These are phyloP conservation scores for Thermothelomyces thermophilus DNA, from an alignment of 2,329 filamentous ascomycete genomes.

Conservation along the genomic window DNA sequence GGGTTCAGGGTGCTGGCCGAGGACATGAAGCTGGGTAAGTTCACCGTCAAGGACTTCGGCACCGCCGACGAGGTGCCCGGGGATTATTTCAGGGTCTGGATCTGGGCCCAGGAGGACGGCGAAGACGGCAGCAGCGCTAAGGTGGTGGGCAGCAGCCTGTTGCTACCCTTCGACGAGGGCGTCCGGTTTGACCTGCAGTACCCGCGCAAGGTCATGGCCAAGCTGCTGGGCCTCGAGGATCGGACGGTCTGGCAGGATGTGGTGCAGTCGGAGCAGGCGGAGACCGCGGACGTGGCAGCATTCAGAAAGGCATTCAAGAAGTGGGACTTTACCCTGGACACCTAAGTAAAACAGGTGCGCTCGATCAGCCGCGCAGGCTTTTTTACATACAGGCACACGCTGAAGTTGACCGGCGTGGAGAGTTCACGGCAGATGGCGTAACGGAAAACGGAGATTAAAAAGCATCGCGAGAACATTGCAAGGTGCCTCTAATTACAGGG, in stretches of 20 bases:
- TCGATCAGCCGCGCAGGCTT: not conserved
- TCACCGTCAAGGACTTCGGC: conserved; percentile 43
- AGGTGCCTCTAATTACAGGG: not conserved
- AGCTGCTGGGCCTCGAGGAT: conserved; percentile 72
- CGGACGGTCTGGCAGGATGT: conserved; percentile 83
- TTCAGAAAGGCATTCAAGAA: conserved; percentile 78
- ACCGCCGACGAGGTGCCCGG: conserved; percentile 44
- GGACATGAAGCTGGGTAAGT: conserved; percentile 54
- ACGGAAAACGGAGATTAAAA: not conserved
- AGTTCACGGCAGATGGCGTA: not conserved
- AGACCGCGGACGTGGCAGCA: conserved; percentile 66
- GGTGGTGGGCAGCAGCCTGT: conserved; percentile 60
- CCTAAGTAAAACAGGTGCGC: not conserved
- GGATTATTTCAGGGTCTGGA: conserved; percentile 77
- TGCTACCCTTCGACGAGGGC: conserved; percentile 65
- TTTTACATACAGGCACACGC: not conserved
- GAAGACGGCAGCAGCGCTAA: conserved; percentile 30
- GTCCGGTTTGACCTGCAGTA: conserved; percentile 88
- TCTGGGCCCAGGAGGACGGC: conserved; percentile 59
- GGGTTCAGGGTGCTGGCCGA: conserved; percentile 86
- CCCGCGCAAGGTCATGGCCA: conserved; percentile 78
- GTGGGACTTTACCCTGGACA: conserved; percentile 69
- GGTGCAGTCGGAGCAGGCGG: conserved; percentile 68
- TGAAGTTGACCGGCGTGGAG: not conserved
- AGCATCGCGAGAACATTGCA: not conserved